A percentile compares a stretch with the other conserved stretches of the same genome.
Conservation (phyloP, 2,329 filamentous ascomycete species). For the Microcyclosporella mali region DNA sequence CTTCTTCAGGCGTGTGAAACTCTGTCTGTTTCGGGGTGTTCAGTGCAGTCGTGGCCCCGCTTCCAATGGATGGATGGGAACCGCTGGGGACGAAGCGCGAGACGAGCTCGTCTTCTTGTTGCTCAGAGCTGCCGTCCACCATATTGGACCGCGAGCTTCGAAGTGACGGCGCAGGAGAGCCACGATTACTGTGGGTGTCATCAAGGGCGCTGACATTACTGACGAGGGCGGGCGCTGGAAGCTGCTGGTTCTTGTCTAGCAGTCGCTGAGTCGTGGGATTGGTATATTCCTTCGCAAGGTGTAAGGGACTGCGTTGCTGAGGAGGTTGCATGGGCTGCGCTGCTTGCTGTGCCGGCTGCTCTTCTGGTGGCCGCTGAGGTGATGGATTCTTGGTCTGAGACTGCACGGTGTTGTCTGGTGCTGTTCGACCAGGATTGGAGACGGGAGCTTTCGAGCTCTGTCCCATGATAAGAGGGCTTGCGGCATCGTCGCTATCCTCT, state of each 20-base stretch:
- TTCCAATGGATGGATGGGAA: constrained; percentile 27
- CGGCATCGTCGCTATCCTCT: not conserved
- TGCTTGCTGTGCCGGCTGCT: not conserved
- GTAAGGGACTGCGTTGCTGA: constrained; percentile 15
- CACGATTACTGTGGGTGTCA: constrained; percentile 23
- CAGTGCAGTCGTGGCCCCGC: constrained; percentile 24
- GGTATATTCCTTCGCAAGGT: constrained; percentile 19
- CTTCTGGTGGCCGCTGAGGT: constrained; percentile 1
- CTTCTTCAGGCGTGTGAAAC: constrained; percentile 24
- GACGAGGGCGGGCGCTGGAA: constrained; percentile 26
- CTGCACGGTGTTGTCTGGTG: not conserved
- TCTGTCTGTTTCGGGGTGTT: constrained; percentile 26
- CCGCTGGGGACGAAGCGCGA: constrained; percentile 29
- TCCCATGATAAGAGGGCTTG: not conserved
- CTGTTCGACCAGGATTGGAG: not conserved
- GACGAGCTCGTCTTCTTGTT: constrained; percentile 26
- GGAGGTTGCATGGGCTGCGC: not conserved
- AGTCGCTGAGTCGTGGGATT: constrained; percentile 25
- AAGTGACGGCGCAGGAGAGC: constrained; percentile 26
- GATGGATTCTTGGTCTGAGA: too few relatives aligned
- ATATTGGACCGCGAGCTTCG: constrained; percentile 22
- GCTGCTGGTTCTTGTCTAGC: constrained; percentile 19
- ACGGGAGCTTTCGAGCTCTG: not conserved
- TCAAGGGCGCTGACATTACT: constrained; percentile 30
- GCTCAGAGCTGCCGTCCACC: constrained; percentile 11